phyloP scores from a whole-genome alignment of 192 early-diverging fungal genomes.

The Chytriomyces sp. region DNA sequence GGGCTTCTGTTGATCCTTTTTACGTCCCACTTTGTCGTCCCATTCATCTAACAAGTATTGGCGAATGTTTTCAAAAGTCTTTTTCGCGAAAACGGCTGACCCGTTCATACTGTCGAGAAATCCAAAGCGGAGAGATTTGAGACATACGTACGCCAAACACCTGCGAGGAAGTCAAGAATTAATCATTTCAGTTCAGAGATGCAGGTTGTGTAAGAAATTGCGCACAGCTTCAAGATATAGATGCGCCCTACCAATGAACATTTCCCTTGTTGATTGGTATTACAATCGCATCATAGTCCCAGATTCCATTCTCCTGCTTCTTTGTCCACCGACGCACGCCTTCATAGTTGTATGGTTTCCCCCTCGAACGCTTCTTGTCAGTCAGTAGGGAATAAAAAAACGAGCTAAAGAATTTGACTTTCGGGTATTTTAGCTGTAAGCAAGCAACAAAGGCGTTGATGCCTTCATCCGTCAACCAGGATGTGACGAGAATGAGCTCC shows the following conservation, averaged over 20 bases:
- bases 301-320: slow-evolving; percentile 30
- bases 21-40: slow-evolving; percentile 21
- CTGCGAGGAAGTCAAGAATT: slow-evolving; percentile 11
- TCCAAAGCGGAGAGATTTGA: not conserved
- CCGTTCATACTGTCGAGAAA: slow-evolving; percentile 37
- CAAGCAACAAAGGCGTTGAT: slow-evolving; percentile 41
- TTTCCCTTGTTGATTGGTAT: slow-evolving; percentile 46
- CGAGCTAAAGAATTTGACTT: slow-evolving; percentile 37
- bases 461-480: slow-evolving; percentile 42
- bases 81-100: slow-evolving; percentile 6
- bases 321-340: slow-evolving; percentile 38
- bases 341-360: slow-evolving; percentile 30
- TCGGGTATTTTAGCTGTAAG: slow-evolving; percentile 17
- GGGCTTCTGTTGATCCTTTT: not conserved
- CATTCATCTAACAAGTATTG: slow-evolving; percentile 36
- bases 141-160: slow-evolving; percentile 31
- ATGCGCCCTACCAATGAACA: slow-evolving; percentile 39
- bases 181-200: not conserved
- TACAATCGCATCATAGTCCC: slow-evolving; percentile 30
- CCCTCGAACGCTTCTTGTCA: not conserved
- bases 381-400: slow-evolving; percentile 40
- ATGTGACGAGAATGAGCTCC: slow-evolving; percentile 6
- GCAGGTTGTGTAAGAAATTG: not conserved
- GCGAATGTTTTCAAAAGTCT: not conserved
- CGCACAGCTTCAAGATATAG: not conserved